Evolutionary conservation across 1,139 yeast genomes (phyloP).

Genomic region (Taphrina wiesneri): DNA sequence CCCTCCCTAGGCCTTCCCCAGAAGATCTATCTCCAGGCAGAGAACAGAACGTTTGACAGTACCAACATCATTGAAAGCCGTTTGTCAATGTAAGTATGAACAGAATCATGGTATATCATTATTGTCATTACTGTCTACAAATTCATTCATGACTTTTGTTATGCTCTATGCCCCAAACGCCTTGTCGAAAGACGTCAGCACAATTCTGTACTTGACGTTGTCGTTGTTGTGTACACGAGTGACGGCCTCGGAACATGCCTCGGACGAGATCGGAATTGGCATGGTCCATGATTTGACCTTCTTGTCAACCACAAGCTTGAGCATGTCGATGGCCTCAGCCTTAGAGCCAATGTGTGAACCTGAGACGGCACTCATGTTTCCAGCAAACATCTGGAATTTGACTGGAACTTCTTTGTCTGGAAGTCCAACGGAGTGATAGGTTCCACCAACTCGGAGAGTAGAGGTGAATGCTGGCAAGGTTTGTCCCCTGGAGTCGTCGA

Average conservation of each 20-base stretch:
- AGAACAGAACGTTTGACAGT: no score
- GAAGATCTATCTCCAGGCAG: no score
- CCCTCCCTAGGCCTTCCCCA: no score
- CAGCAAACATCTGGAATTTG: conserved; percentile 38
- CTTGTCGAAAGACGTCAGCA: conserved; percentile 58
- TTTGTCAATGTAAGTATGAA: no score
- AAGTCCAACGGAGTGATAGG: conserved; percentile 43
- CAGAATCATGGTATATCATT: neutral
- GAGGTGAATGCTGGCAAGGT: conserved; percentile 41
- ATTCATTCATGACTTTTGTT: neutral
- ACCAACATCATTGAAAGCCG: neutral
- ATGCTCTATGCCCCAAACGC: conserved; percentile 34
- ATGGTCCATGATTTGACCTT: conserved; percentile 39
- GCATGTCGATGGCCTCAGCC: conserved; percentile 37
- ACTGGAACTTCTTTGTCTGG: conserved; percentile 40
- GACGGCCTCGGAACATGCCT: conserved; percentile 37
- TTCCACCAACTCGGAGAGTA: conserved; percentile 42
- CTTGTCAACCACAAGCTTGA: conserved; percentile 39
- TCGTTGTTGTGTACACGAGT: conserved; percentile 48
- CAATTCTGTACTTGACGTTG: conserved; percentile 63
- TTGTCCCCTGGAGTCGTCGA: conserved; percentile 41
- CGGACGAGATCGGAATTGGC: conserved; percentile 38
- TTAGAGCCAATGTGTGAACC: conserved; percentile 40
- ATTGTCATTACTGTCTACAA: conserved; percentile 1
- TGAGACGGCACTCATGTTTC: conserved; percentile 37